Evolutionary conservation across 106 monocot genomes (phyloP).

Genomic region (Dioscorea alata): DNA sequence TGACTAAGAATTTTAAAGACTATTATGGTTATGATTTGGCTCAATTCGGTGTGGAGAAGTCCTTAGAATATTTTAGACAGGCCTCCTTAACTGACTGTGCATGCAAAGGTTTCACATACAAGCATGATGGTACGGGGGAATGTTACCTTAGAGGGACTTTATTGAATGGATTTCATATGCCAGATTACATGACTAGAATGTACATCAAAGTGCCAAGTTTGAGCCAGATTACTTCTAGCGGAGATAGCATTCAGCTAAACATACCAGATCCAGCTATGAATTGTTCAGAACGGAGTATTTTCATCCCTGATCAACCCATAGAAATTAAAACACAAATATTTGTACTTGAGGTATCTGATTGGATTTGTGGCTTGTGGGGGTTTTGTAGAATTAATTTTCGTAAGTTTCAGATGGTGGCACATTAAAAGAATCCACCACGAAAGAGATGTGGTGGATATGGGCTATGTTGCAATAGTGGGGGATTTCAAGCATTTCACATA

Average conservation of each 20-base stretch:
- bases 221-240: no score
- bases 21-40: slow-evolving; percentile 6
- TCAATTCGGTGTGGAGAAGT: background rate
- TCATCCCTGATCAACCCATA: no score
- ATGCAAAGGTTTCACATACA: slow-evolving; percentile 4
- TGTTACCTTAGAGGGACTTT: slow-evolving; percentile 4
- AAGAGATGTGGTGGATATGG: no score
- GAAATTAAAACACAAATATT: background rate
- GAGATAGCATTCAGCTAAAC: no score
- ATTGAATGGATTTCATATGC: slow-evolving; percentile 1
- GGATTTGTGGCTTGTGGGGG: background rate
- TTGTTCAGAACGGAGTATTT: no score
- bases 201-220: background rate
- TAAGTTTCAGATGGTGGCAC: slow-evolving; percentile 7
- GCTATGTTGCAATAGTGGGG: background rate
- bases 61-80: background rate
- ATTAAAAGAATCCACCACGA: background rate
- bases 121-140: background rate
- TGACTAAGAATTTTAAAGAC: background rate
- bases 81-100: background rate
- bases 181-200: background rate
- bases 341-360: background rate
- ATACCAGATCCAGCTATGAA: no score
- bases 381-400: background rate
- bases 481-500: slow-evolving; percentile 5